Conservation (phyloP, 2,329 filamentous ascomycete genomes). For the Verticillium isaacii region DNA sequence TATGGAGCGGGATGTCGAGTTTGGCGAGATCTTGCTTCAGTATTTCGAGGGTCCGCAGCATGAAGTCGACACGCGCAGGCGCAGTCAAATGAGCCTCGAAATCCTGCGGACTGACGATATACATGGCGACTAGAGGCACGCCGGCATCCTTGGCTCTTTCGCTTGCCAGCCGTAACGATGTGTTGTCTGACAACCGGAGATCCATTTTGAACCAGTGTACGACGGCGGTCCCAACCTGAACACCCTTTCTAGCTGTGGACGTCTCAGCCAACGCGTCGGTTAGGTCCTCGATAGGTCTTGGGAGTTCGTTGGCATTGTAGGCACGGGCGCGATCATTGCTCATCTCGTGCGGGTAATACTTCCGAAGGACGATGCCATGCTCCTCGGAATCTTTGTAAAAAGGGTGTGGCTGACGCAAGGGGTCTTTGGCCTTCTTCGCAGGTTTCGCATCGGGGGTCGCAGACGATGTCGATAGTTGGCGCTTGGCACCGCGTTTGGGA, state of each 20-base stretch:
- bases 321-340: constrained; percentile 70
- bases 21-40: constrained; percentile 62
- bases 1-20: constrained; percentile 72
- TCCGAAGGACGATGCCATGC: constrained; percentile 61
- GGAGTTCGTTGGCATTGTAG: constrained; percentile 66
- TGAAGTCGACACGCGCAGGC: constrained; percentile 73
- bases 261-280: constrained; percentile 59
- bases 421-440: constrained; percentile 29
- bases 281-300: constrained; percentile 69
- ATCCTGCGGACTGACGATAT: constrained; percentile 78
- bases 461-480: constrained; percentile 13
- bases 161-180: constrained; percentile 61
- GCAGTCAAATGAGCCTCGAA: constrained; percentile 75
- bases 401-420: constrained; percentile 40
- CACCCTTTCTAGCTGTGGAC: constrained; percentile 40
- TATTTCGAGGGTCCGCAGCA: constrained; percentile 63
- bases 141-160: constrained; percentile 59
- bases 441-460: constrained; percentile 14
- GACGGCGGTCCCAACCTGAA: constrained; percentile 56
- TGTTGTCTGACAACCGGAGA: constrained; percentile 70
- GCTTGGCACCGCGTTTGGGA: constrained; percentile 19
- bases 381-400: constrained; percentile 40
- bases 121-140: constrained; percentile 70
- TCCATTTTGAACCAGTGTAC: constrained; percentile 93
- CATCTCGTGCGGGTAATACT: constrained; percentile 86